These are phyloP conservation scores for Ascodesmis nigricans DNA, from an alignment of 495 filamentous ascomycete species.

Conservation along the genomic window DNA sequence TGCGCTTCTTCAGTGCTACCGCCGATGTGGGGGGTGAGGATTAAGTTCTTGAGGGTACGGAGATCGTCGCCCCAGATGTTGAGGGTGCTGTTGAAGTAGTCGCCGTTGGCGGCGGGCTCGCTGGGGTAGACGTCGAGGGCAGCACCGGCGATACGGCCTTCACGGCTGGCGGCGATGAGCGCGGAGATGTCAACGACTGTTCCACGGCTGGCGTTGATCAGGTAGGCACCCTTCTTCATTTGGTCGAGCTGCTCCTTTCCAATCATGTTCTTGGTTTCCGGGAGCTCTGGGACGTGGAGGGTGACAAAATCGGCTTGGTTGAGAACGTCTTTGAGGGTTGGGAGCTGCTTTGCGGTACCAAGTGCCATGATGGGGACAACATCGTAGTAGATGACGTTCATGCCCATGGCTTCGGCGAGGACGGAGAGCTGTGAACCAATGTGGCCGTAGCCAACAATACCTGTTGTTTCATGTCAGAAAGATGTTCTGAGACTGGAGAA, in stretches of 20 bases:
- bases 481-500: conserved; percentile 2
- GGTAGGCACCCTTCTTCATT: conserved; percentile 82
- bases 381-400: conserved; percentile 93
- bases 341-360: conserved; percentile 65
- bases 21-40: conserved; percentile 89
- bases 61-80: conserved; percentile 78
- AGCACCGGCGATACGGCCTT: conserved; percentile 76
- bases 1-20: conserved; percentile 94
- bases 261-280: conserved; percentile 85
- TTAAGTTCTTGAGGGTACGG: conserved; percentile 67
- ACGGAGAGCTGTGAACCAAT: conserved; percentile 95
- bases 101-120: conserved; percentile 81
- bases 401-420: conserved; percentile 88
- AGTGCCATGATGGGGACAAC: conserved; percentile 79
- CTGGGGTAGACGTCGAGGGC: conserved; percentile 90
- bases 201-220: conserved; percentile 91
- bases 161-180: conserved; percentile 66
- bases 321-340: conserved; percentile 55
- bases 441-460: conserved; percentile 93
- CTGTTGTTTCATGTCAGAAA: conserved; percentile 28
- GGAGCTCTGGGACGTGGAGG: conserved; percentile 77
- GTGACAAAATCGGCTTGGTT: conserved; percentile 69
- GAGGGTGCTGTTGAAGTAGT: conserved; percentile 74
- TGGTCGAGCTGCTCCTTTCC: conserved; percentile 47
- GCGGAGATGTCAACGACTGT: conserved; percentile 88